Base-by-base conservation (phyloP, 306 rosid species). In the Arachis hypogaea region DNA sequence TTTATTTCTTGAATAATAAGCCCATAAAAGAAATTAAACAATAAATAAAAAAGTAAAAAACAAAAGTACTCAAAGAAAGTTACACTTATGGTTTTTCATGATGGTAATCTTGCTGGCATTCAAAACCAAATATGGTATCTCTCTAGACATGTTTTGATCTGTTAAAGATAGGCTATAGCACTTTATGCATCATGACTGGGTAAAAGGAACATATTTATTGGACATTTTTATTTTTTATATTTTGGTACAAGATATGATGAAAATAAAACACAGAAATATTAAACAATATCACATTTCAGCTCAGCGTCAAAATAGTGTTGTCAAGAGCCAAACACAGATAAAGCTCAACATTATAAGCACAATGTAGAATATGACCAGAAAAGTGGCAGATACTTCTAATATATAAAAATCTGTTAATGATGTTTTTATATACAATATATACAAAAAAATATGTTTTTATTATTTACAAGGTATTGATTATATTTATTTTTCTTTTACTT, bases 51-150 rank as follows among this genome's bases (percentile, higher is more conserved):
- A 22, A 47, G 12, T 8, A 14, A 43, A 18, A 22, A 49, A 4
- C 0, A 41, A 55, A 74, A 74, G 36, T 28, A 56, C 6, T 51
- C 4, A 43, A 41, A 16, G 59, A 45, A 46, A 46, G 51, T 22
- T 18, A 4, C 70, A 78, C 12, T 52, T 52, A 5, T 43, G 54
- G 6, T 1, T 43, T 69, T 29, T 29, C 71, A 43, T 30, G 3
- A 11, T 43, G 43, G 9, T 36, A 60, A 63, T 8, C 65, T 46
- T 47, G 73, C 55, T 57, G 65, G 46, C 69, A 61, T 73, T 62
- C 58, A 73, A 59, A 12, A 9, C 47, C 44, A 77, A 56, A 73
- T 10, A 10, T 71, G n/a, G 66, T 29, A 28, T 55, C 61, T 68
- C 63, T 54, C 40, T 5, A 46, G 12, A 61, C 28, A 56, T 77